Conservation (phyloP, 2,329 filamentous ascomycete genomes). For the Didymella keratinophila region DNA sequence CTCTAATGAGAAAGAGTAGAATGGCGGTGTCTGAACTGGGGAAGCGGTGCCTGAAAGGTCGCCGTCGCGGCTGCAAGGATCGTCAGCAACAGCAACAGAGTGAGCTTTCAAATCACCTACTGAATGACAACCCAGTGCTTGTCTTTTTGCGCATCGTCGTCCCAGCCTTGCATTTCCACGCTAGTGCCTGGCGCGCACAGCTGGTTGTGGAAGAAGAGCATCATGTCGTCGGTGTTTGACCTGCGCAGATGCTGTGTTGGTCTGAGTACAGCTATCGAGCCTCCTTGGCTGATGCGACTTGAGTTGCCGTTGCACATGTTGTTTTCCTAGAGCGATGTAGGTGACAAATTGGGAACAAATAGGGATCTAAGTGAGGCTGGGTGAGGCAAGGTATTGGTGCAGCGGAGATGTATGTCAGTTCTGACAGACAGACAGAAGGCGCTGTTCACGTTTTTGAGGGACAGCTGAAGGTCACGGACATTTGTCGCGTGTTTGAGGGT, state of each 20-base stretch:
- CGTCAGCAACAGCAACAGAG: background rate
- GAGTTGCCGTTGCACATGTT: slow-evolving; percentile 31
- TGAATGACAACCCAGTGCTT: slow-evolving; percentile 44
- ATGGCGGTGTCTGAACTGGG: slow-evolving; percentile 16
- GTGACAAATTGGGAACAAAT: no score
- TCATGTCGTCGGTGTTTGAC: slow-evolving; percentile 32
- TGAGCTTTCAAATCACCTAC: slow-evolving; percentile 20
- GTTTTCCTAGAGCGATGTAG: background rate
- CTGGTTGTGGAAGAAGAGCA: slow-evolving; percentile 41
- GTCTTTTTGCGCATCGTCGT: slow-evolving; percentile 17
- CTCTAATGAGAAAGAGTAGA: slow-evolving; percentile 40
- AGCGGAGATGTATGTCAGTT: background rate
- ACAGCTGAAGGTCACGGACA: background rate
- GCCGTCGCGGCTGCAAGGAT: slow-evolving; percentile 37
- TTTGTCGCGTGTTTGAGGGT: slow-evolving; percentile 2
- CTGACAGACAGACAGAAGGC: background rate
- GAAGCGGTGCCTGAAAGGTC: slow-evolving; percentile 31
- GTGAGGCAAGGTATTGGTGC: background rate
- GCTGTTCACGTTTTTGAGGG: background rate
- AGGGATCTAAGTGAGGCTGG: background rate
- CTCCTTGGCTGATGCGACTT: slow-evolving; percentile 43
- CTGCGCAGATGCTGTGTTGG: slow-evolving; percentile 24
- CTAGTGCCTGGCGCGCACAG: slow-evolving; percentile 34
- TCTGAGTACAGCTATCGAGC: slow-evolving; percentile 46
- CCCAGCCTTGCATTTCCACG: slow-evolving; percentile 38